Base-by-base conservation (phyloP, 345 rosid genomes). In the Salix brachista region DNA sequence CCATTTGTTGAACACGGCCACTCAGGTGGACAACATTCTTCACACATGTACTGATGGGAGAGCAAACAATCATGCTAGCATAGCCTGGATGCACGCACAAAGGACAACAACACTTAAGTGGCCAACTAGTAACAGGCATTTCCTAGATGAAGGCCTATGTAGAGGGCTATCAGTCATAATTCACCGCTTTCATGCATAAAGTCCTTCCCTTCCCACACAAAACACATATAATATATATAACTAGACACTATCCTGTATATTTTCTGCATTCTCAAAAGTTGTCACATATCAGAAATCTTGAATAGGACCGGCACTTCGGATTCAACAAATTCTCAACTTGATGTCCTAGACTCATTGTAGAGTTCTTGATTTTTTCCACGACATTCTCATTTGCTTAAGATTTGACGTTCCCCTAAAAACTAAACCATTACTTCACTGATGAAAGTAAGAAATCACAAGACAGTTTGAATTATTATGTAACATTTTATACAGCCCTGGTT, bases 21-120 rank as follows among this genome's bases (percentile, higher is more conserved):
- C 86, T 86, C 80, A 89, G 78, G 73, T 78, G 71, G 48, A 87
- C 81, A 69, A 67, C 88, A 84, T 86, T 87, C 80, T 84, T 87
- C 42, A 87, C 82, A 85, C 91, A 85, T 56, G 90, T 81, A 73
- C 86, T 84, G 74, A 89, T 61, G 23, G 90, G 83, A 80, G 89
- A 73, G 75, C 79, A 85, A 78, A 79, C 83, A 66, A 70, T 85
- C 97, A 92, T 91, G 76, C 79, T 86, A 80, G 84, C 80, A 77
- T 77, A 80, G 71, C 83, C 88, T 88, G 83, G 67, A 65, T 69
- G 80, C 30, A 75, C 81, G 76, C 56, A 78, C 50, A 75, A 16
- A 14, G 18, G 4, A 72, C 36, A 69, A 72, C 30, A 69, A 54
- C 77, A 74, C 73, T 67, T 71, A 34, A 18, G 16, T 65, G 37